These are phyloP conservation scores for Striga hermonthica DNA, from an alignment of 305 asterid species.

Conservation along the genomic window DNA sequence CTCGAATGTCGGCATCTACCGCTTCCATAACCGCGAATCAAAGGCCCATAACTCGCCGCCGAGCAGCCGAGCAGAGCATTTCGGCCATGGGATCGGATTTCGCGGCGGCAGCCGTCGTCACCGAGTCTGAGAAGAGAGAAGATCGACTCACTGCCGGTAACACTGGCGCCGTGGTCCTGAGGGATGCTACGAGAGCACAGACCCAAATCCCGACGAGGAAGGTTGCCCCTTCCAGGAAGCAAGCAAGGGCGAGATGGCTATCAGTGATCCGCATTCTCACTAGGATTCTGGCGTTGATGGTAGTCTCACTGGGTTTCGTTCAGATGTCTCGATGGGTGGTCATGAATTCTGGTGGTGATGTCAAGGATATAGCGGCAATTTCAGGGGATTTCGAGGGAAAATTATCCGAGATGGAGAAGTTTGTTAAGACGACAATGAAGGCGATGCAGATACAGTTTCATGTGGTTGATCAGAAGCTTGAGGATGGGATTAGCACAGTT, in stretches of 20 bases:
- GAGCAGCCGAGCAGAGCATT: too few species aligned
- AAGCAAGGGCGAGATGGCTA: constrained; percentile 65
- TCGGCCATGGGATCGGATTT: too few species aligned
- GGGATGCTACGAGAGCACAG: constrained; percentile 45
- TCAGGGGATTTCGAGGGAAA: constrained; percentile 62
- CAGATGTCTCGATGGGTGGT: constrained; percentile 54
- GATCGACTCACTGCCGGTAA: constrained; percentile 40
- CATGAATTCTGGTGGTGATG: constrained; percentile 32
- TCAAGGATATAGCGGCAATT: constrained; percentile 39
- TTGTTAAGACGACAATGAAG: constrained; percentile 53
- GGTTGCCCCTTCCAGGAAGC: constrained; percentile 38
- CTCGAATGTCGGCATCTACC: too few species aligned
- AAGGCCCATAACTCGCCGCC: too few species aligned
- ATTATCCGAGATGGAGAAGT: constrained; percentile 56
- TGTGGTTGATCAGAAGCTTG: constrained; percentile 55
- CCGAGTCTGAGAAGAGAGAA: constrained; percentile 34
- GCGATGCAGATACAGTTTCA: constrained; percentile 83
- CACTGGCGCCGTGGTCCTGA: constrained; percentile 39
- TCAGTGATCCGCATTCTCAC: constrained; percentile 52
- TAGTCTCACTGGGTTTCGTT: constrained; percentile 48
- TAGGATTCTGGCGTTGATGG: constrained; percentile 52
- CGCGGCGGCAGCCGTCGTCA: constrained; percentile 32
- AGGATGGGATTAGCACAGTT: constrained; percentile 41
- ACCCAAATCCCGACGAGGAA: constrained; percentile 36
- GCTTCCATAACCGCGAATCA: too few species aligned